phyloP scores from a whole-genome alignment of 352 stramenopile species.

The Ophiocytium majus region DNA sequence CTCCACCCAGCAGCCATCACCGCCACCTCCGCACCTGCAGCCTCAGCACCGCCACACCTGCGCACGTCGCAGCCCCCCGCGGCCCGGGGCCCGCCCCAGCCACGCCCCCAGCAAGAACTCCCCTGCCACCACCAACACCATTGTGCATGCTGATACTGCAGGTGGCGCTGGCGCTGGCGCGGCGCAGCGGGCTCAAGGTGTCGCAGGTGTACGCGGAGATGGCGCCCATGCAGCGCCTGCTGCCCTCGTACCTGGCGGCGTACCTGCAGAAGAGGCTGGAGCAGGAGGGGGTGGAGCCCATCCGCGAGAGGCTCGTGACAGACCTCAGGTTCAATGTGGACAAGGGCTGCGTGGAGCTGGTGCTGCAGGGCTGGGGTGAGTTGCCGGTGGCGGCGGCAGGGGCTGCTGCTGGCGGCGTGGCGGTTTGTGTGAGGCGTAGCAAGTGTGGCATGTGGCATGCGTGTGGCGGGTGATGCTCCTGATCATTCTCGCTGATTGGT shows the following conservation, averaged over 20 bases:
- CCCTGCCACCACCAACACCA: no score
- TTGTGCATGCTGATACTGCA: no score
- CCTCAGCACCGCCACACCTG: no score
- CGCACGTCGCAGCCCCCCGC: no score
- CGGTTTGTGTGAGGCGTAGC: no score
- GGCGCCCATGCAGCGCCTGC: constrained; percentile 63
- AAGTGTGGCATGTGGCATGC: no score
- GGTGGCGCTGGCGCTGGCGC: constrained; percentile 62
- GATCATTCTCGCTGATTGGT: not conserved
- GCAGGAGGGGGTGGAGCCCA: constrained; percentile 66
- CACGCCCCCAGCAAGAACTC: no score
- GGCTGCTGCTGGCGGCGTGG: not conserved
- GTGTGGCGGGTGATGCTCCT: not conserved
- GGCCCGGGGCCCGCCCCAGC: no score
- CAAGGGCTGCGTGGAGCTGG: constrained; percentile 23
- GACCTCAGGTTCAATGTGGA: constrained; percentile 52
- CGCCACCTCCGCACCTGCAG: no score
- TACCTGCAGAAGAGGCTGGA: constrained; percentile 67
- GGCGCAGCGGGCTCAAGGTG: constrained; percentile 39
- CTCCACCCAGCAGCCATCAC: no score
- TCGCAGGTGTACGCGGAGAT: constrained; percentile 63
- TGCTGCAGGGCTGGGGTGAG: constrained; percentile 28
- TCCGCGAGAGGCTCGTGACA: constrained; percentile 71
- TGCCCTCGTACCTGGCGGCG: constrained; percentile 75
- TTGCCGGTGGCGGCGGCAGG: not conserved